These are phyloP conservation scores for Exserohilum turcica DNA, from an alignment of 2,329 filamentous ascomycete genomes.

Conservation along the genomic window DNA sequence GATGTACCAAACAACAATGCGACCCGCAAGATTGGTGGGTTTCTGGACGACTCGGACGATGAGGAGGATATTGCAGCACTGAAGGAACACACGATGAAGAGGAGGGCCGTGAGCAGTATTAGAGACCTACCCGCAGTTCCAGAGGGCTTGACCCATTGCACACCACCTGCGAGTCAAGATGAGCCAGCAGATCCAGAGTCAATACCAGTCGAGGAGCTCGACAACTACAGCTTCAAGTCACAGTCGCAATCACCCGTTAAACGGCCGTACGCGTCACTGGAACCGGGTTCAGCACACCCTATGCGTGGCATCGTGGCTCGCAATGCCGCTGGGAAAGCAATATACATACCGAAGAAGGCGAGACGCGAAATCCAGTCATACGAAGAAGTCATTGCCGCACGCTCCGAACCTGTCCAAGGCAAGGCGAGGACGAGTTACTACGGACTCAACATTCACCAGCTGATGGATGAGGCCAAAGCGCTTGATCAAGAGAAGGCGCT, in stretches of 20 bases:
- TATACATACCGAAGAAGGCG: constrained; percentile 62
- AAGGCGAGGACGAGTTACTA: constrained; percentile 80
- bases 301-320: constrained; percentile 31
- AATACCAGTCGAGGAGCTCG: constrained; percentile 36
- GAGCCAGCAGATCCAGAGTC: constrained; percentile 35
- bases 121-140: constrained; percentile 32
- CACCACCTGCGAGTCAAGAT: constrained; percentile 44
- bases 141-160: constrained; percentile 35
- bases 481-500: constrained; percentile 56
- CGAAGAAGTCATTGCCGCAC: constrained; percentile 69
- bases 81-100: constrained; percentile 48
- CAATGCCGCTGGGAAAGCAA: constrained; percentile 63
- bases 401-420: constrained; percentile 67
- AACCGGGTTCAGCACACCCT: constrained; percentile 23
- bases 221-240: constrained; percentile 36
- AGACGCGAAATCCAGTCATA: constrained; percentile 59
- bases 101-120: constrained; percentile 38
- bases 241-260: constrained; percentile 33
- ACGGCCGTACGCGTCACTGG: constrained; percentile 15
- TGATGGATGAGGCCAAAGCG: constrained; percentile 73
- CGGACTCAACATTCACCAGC: constrained; percentile 85
- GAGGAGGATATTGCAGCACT: constrained; percentile 48
- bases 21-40: constrained; percentile 43
- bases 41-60: constrained; percentile 50
- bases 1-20: constrained; percentile 42